phyloP scores from a whole-genome alignment of 2,329 filamentous ascomycete genomes.

The Neofusicoccum sp. region DNA sequence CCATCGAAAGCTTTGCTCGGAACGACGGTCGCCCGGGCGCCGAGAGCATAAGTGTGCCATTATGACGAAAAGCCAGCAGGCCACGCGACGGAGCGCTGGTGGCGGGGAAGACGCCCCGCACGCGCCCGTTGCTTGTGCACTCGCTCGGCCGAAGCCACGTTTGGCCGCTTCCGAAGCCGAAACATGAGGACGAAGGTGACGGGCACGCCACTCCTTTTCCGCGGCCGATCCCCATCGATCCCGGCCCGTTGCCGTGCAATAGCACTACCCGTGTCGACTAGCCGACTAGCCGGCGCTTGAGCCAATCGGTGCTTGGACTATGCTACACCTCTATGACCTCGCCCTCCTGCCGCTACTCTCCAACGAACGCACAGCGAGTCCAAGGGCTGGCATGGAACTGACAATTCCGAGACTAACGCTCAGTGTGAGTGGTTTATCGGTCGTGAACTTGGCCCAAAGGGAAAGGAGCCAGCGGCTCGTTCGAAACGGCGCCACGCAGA shows the following conservation, averaged over 20 bases:
- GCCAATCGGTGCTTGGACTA: too few species aligned
- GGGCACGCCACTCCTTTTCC: background rate
- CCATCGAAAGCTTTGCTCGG: too few species aligned
- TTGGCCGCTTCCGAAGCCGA: background rate
- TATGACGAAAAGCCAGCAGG: background rate
- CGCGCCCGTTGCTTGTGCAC: background rate
- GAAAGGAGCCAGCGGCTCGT: background rate
- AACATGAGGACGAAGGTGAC: background rate
- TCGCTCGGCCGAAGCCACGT: background rate
- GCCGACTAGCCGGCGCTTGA: too few species aligned
- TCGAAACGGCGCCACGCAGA: background rate
- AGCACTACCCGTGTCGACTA: background rate
- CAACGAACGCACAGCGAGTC: too few species aligned
- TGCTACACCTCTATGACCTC: too few species aligned
- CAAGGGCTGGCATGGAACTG: background rate
- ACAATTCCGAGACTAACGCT: background rate
- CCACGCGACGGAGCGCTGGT: background rate
- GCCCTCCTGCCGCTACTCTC: too few species aligned
- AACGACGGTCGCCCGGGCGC: too few species aligned
- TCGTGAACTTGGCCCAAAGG: background rate
- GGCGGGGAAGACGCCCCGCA: too few species aligned
- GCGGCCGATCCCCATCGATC: background rate
- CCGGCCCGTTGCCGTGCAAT: conserved; percentile 1
- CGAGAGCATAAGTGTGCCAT: too few species aligned
- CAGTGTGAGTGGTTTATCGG: background rate